phyloP scores from a whole-genome alignment of 2,329 filamentous ascomycete species.

The Fusarium sp. region DNA sequence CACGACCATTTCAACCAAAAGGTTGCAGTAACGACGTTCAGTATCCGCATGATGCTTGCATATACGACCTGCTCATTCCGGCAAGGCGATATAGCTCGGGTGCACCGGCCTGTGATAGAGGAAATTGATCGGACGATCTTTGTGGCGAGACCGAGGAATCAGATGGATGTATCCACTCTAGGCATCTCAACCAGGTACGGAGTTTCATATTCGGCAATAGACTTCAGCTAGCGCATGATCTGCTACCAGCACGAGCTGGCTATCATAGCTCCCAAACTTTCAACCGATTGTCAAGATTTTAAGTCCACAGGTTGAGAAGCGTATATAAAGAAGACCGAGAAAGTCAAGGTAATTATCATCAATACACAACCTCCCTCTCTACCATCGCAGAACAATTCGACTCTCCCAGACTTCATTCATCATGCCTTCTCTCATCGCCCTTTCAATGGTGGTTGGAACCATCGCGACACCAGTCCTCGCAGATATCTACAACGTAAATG shows the following conservation, averaged over 20 bases:
- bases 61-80: neutral
- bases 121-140: neutral
- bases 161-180: neutral
- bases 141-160: neutral
- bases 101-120: too few relatives aligned
- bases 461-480: neutral
- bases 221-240: neutral
- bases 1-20: neutral
- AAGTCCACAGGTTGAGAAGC: accelerated
- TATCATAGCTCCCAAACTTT: accelerated
- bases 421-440: neutral
- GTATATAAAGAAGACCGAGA: accelerated
- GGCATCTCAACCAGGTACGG: neutral
- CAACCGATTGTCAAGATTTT: neutral
- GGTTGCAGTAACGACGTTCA: neutral
- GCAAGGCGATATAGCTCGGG: neutral
- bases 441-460: neutral
- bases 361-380: too few relatives aligned
- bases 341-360: accelerated
- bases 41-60: neutral
- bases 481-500: neutral
- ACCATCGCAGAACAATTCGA: neutral
- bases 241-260: accelerated
- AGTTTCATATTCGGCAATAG: neutral
- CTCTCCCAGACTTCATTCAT: neutral